These are phyloP conservation scores for Auxenochlorella protothecoides DNA, from an alignment of 139 green algal genomes.

Conservation along the genomic window DNA sequence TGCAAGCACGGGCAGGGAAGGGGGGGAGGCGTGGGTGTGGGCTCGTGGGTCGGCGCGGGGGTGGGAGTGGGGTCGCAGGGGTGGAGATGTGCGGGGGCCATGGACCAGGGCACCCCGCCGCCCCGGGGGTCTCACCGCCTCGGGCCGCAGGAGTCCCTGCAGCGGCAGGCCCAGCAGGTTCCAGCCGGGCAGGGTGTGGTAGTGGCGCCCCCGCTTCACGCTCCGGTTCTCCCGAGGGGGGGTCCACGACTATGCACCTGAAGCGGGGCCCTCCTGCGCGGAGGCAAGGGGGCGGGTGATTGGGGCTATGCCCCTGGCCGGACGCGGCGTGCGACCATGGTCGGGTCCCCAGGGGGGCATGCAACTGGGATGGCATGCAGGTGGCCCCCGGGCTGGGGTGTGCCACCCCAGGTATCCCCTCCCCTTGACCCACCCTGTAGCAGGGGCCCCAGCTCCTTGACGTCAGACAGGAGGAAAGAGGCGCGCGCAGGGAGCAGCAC, in stretches of 20 bases:
- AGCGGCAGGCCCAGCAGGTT: constrained; percentile 52
- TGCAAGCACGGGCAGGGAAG: constrained; percentile 3
- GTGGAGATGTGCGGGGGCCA: background rate
- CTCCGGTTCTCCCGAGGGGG: constrained; percentile 70
- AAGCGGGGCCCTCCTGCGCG: background rate
- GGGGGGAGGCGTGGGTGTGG: background rate
- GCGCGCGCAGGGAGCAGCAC: constrained; percentile 33
- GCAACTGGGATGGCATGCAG: background rate
- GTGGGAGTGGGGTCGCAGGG: constrained; percentile 1
- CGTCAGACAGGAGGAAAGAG: constrained; percentile 42
- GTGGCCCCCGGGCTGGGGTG: too few relatives aligned
- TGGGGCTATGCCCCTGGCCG: background rate
- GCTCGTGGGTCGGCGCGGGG: constrained; percentile 13
- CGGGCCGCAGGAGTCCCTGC: constrained; percentile 11
- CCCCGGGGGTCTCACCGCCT: too few relatives aligned
- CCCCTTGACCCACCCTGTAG: constrained; percentile 10
- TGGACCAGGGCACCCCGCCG: too few relatives aligned
- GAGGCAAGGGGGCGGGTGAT: background rate
- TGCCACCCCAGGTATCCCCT: background rate
- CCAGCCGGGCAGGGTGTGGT: constrained; percentile 48
- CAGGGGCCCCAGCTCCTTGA: constrained; percentile 26
- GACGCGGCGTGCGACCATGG: too few relatives aligned
- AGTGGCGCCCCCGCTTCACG: constrained; percentile 31
- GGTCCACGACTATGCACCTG: constrained; percentile 55
- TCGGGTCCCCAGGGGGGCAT: background rate